Base-by-base conservation (phyloP, 495 filamentous ascomycete genomes). In the Terfezia claveryi region DNA sequence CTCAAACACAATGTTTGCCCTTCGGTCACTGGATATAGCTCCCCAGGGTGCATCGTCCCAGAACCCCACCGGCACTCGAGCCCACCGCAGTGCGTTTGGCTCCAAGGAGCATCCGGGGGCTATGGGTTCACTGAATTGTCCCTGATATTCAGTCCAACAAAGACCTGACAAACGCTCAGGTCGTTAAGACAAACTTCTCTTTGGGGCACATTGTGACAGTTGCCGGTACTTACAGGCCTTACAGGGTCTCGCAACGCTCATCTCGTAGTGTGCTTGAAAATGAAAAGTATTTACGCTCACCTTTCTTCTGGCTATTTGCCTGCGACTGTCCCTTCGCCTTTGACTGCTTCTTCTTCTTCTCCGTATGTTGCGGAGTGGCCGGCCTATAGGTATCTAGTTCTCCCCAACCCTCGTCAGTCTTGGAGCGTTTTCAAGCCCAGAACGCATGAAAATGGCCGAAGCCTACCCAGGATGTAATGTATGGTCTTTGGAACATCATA, bases 1-100 rank as follows among this genome's bases (percentile, higher is more conserved):
- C 49, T 81, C 72, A 23, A 85, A 69, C 37, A 86, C 71, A 23
- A 89, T 75, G 46, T 76, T 69, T 38, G 80, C 77, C 56, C 76
- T 76, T 23, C 85, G 79, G 52, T 85, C 68, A 23, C 66, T 60
- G 23, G 87, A 85, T 36, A 92, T 72, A 56, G 82, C 79, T 23
- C 86, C 73, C 91, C 91, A 98, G 0, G 89, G 86, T 57, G 78
- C 79, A 62, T 93, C 91, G 55, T 70, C 72, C 64, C 94, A 98
- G 71, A 89, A 84, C 27, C 76, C 73, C 36, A 49, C 37, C 41
- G 23, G 5, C 2, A 23, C 50, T 27, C 27, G n/a, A 23, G 0
- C 23, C 12, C 50, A 32, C 27, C 27, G 27, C 27, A 32, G 27
- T 32, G 27, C 27, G 27, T 32, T 32, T 4, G 4, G 4, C 4